phyloP scores from a whole-genome alignment of 1,284 basidiomycete genomes.

The Papiliotrema terrestris region DNA sequence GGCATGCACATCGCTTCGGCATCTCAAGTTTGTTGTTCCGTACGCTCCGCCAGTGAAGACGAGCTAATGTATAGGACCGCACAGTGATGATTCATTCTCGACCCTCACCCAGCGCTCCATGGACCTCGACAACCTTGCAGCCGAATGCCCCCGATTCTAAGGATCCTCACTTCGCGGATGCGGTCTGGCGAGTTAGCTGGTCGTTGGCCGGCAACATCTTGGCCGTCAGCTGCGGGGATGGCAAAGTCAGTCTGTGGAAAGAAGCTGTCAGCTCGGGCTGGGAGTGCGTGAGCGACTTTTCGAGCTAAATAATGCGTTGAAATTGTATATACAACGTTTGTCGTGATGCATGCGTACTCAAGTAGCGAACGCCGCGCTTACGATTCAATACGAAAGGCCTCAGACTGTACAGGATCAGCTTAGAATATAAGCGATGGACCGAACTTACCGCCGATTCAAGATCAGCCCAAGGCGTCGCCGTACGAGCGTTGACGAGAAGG shows the following conservation, averaged over 20 bases:
- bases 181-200: constrained; percentile 55
- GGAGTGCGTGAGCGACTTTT: constrained; percentile 94
- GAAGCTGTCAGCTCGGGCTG: constrained; percentile 93
- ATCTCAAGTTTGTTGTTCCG: constrained; percentile 62
- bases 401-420: not conserved
- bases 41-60: not conserved
- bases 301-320: constrained; percentile 56
- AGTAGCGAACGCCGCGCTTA: too few relatives aligned
- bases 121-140: constrained; percentile 82
- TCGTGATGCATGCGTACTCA: too few relatives aligned
- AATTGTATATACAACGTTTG: not conserved
- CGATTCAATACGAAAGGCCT: not conserved
- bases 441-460: constrained; percentile 22
- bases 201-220: constrained; percentile 71
- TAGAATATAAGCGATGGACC: not conserved
- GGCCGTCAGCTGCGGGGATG: constrained; percentile 96
- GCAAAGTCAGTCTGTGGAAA: constrained; percentile 97
- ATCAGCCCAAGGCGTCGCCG: constrained; percentile 24
- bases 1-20: constrained; percentile 93
- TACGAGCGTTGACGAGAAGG: constrained; percentile 29
- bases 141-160: constrained; percentile 56
- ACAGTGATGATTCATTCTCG: constrained; percentile 95
- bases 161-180: constrained; percentile 81
- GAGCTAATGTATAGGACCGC: constrained; percentile 59
- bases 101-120: constrained; percentile 69